Evolutionary conservation across 2,329 filamentous ascomycete species (phyloP).

Genomic region (Orbilia quercus): DNA sequence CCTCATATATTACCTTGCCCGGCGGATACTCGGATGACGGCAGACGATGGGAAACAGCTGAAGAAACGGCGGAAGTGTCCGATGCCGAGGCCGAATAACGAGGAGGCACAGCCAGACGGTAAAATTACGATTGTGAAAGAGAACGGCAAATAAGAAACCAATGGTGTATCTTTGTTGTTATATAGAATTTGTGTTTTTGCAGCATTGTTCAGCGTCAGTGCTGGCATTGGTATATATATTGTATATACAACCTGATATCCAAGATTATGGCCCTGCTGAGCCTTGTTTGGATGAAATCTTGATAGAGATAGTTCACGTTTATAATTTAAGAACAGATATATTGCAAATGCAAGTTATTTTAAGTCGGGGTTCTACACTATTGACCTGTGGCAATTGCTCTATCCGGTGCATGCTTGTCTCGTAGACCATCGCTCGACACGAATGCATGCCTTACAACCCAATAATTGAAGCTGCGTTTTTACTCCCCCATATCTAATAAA

Average conservation of each 20-base stretch:
- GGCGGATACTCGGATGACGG: constrained; percentile 65
- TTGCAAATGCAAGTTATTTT: too few species aligned
- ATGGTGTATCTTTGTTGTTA: constrained; percentile 2
- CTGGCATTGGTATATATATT: constrained; percentile 5
- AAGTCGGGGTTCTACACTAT: too few species aligned
- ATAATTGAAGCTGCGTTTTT: too few species aligned
- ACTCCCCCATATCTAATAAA: too few species aligned
- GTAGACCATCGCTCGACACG: too few species aligned
- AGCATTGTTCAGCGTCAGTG: neutral
- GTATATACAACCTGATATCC: constrained; percentile 15
- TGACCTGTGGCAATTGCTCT: too few species aligned
- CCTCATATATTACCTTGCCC: constrained; percentile 94
- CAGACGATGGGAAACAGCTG: constrained; percentile 63
- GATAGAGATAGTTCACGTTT: too few species aligned
- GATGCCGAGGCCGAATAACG: constrained; percentile 78
- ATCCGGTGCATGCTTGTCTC: too few species aligned
- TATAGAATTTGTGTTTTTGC: constrained; percentile 9
- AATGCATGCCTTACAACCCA: too few species aligned
- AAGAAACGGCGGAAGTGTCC: constrained; percentile 80
- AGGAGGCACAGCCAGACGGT: constrained; percentile 14
- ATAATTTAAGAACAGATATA: too few species aligned
- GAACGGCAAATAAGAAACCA: constrained; percentile 6
- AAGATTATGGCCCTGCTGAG: too few species aligned
- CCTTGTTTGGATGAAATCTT: too few species aligned
- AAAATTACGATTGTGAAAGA: constrained; percentile 49